A percentile compares a stretch with the other conserved stretches of the same genome.
phyloP scores from a whole-genome alignment of 179 eudicot species.

The Drosera spatulata region DNA sequence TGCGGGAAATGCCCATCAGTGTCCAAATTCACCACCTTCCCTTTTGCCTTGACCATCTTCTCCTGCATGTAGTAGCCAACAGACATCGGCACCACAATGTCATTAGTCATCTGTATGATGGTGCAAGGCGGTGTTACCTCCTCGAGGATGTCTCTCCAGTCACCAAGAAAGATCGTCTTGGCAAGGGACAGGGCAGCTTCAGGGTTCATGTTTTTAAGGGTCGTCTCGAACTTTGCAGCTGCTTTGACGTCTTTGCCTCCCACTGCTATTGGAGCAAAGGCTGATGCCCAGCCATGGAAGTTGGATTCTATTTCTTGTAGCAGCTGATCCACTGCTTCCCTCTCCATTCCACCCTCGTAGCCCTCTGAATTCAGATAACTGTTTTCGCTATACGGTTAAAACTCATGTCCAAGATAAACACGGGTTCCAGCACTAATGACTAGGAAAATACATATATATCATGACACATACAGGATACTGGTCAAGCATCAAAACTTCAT shows the following conservation, averaged over 20 bases:
- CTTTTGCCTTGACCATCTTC: slow-evolving; percentile 34
- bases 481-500: too few relatives aligned
- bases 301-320: slow-evolving; percentile 44
- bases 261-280: slow-evolving; percentile 39
- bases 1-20: slow-evolving; percentile 75
- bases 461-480: too few relatives aligned
- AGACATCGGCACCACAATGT: slow-evolving; percentile 47
- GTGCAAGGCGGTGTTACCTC: slow-evolving; percentile 54
- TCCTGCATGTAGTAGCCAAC: slow-evolving; percentile 58
- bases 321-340: slow-evolving; percentile 44
- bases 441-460: too few relatives aligned
- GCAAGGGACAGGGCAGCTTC: slow-evolving; percentile 51
- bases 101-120: slow-evolving; percentile 49
- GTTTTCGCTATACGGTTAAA: not conserved
- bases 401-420: too few relatives aligned
- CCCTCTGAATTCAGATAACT: slow-evolving; percentile 70
- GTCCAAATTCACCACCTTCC: slow-evolving; percentile 47
- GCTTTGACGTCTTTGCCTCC: slow-evolving; percentile 37
- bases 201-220: slow-evolving; percentile 46
- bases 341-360: slow-evolving; percentile 81
- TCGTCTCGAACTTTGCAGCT: slow-evolving; percentile 24
- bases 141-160: slow-evolving; percentile 51
- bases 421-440: too few relatives aligned
- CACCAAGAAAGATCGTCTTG: slow-evolving; percentile 52
- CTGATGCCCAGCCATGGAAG: slow-evolving; percentile 50